These are phyloP conservation scores for Pecoramyces ruminantium DNA, from an alignment of 192 early-diverging fungal species.

Conservation along the genomic window DNA sequence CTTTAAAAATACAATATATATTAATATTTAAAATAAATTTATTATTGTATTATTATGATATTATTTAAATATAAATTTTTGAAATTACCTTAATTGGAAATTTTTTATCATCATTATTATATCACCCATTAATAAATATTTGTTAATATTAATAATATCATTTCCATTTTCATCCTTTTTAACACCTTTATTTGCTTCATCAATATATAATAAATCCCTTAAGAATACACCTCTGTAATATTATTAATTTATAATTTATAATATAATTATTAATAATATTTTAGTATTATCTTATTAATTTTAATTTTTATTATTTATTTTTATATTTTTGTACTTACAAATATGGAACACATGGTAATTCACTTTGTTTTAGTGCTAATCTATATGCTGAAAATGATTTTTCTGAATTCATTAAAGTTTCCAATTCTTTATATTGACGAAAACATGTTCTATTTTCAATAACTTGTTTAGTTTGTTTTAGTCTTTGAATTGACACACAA, in stretches of 20 bases:
- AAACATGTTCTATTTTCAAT: slow-evolving; percentile 25
- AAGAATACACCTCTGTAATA: slow-evolving; percentile 41
- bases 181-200: slow-evolving; percentile 49
- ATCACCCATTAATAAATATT: slow-evolving; percentile 51
- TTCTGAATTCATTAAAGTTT: slow-evolving; percentile 51
- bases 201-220: slow-evolving; percentile 50
- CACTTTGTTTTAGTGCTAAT: slow-evolving; percentile 30
- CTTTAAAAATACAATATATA: too few relatives aligned
- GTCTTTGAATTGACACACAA: slow-evolving; percentile 34
- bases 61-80: too few relatives aligned
- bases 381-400: slow-evolving; percentile 46
- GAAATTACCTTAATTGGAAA: slow-evolving; percentile 24
- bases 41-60: too few relatives aligned
- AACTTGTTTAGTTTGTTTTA: slow-evolving; percentile 39
- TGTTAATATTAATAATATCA: slow-evolving; percentile 51
- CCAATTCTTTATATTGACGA: slow-evolving; percentile 33
- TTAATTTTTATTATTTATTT: too few relatives aligned
- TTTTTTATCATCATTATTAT: slow-evolving; percentile 34
- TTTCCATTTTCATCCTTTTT: slow-evolving; percentile 13
- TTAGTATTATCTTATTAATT: too few relatives aligned
- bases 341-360: slow-evolving; percentile 53
- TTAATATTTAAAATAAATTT: too few relatives aligned
- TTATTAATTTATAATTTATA: not conserved
- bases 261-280: too few relatives aligned
- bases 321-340: slow-evolving; percentile 23